Conservation (phyloP, 2,329 filamentous ascomycete species). For the Pyrenophora teres region DNA sequence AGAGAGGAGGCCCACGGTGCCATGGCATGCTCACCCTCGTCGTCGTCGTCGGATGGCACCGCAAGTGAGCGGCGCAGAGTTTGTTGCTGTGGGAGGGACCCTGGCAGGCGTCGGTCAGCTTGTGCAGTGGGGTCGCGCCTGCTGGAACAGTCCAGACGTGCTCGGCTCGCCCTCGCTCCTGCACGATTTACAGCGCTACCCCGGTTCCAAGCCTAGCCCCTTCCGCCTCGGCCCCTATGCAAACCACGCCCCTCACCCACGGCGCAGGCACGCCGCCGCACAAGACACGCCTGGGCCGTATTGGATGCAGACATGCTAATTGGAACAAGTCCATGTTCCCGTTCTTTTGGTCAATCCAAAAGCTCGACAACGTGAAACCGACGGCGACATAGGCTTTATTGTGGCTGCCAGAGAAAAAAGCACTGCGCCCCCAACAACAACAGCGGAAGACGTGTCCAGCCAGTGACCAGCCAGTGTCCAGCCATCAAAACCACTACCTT, state of each 20-base stretch:
- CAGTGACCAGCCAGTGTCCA: no score
- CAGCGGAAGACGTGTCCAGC: neutral
- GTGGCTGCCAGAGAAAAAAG: constrained; percentile 7
- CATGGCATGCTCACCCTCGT: neutral
- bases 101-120: constrained; percentile 10
- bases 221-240: constrained; percentile 20
- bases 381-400: neutral
- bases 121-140: constrained; percentile 21
- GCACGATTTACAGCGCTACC: constrained; percentile 26
- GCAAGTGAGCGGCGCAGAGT: neutral
- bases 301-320: constrained; percentile 5
- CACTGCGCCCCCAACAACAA: neutral
- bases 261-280: constrained; percentile 2
- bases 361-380: neutral
- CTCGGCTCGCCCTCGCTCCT: constrained; percentile 17
- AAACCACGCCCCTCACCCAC: constrained; percentile 7
- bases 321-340: constrained; percentile 7
- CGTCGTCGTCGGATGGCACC: no score
- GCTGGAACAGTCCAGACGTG: constrained; percentile 27
- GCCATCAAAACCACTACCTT: no score
- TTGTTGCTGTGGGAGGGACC: constrained; percentile 4
- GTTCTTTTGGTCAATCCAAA: constrained; percentile 1
- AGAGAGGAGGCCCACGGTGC: no score
- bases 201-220: constrained; percentile 4
- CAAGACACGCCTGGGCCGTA: constrained; percentile 5